A percentile compares a stretch with the other conserved stretches of the same genome.
Conservation (phyloP, 306 rosid species). For the Rosa chinensis region DNA sequence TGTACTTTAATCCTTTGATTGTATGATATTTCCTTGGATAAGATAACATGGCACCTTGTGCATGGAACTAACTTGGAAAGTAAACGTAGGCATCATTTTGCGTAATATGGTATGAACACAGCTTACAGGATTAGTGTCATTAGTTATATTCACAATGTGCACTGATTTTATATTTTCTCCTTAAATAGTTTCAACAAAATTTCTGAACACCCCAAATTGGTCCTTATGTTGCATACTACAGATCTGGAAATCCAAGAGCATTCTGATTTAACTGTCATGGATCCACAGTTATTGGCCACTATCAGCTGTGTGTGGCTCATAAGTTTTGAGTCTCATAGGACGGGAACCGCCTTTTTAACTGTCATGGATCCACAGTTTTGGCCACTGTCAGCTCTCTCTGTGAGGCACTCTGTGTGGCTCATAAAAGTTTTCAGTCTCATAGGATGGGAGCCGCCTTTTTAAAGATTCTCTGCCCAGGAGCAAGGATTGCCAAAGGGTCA, state of each 20-base stretch:
- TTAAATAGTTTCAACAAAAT: constrained; percentile 8
- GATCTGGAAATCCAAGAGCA: constrained; percentile 25
- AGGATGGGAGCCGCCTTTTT: constrained; percentile 55
- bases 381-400: constrained; percentile 14
- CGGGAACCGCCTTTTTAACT: constrained; percentile 43
- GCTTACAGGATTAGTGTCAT: neutral
- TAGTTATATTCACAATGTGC: constrained; percentile 17
- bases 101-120: constrained; percentile 1
- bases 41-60: neutral
- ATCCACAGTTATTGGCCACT: constrained; percentile 16
- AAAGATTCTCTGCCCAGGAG: constrained; percentile 92
- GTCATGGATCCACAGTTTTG: constrained; percentile 18
- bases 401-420: constrained; percentile 11
- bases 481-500: constrained; percentile 89
- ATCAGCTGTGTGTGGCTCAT: constrained; percentile 13
- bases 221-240: constrained; percentile 7
- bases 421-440: constrained; percentile 8
- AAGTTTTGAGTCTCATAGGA: constrained; percentile 19
- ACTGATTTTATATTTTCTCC: constrained; percentile 6
- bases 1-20: neutral
- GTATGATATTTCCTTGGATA: constrained; percentile 4
- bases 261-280: constrained; percentile 11
- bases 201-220: constrained; percentile 6
- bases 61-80: neutral
- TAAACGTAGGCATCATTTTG: neutral